Evolutionary conservation across 352 stramenopile genomes (phyloP), one percentile per base, ranked within the genome.

Genomic region (Phytopythium montanum): DNA sequence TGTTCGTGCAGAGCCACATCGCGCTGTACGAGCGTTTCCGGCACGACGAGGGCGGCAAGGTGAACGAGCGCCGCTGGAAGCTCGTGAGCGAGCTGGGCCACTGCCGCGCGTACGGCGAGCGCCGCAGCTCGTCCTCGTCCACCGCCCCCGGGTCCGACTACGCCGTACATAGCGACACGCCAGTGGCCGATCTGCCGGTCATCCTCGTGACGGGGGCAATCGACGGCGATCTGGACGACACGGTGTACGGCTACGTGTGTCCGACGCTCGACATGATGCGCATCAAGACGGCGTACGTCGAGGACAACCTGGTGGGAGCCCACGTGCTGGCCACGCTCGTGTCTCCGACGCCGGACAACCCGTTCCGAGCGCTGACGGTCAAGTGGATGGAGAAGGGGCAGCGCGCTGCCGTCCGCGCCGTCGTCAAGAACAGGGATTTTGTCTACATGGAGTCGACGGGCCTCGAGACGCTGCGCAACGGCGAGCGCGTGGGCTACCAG

Each of bases 401-500:
- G 51, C 62, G 64, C 2, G 38, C 75, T n/a, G 62, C 72, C 29
- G 46, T 79, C 3, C 70, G 73, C 23, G 66, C 67, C 16, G 54
- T 82, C 2, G 36, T 70, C 29, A 81, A 75, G 66, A 81, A 81
- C 61, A 56, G 72, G 25, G 77, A 87, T 44, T 75, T 84, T 53
- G 77, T 87, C 5, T 75, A 78, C 51, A 59, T 87, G 52, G 75
- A 85, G 25, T 64, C 60, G 46, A 85, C 73, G 16, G 77, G 77
- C 33, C 70, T 76, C 12, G 61, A 60, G n/a, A 59, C 63, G 49
- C 59, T 85, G 19, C 62, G 63, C 48, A 83, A 81, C 36, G 78
- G 75, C 3, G 78, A 88, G 64, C 70, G 64, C 4, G 65, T 88
- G 18, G 78, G 78, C n/a, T 88, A 82, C 54, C 73, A 85, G 49